These are phyloP conservation scores for Waltiozyma sp. DNA, from an alignment of 1,139 yeast species.

Conservation along the genomic window DNA sequence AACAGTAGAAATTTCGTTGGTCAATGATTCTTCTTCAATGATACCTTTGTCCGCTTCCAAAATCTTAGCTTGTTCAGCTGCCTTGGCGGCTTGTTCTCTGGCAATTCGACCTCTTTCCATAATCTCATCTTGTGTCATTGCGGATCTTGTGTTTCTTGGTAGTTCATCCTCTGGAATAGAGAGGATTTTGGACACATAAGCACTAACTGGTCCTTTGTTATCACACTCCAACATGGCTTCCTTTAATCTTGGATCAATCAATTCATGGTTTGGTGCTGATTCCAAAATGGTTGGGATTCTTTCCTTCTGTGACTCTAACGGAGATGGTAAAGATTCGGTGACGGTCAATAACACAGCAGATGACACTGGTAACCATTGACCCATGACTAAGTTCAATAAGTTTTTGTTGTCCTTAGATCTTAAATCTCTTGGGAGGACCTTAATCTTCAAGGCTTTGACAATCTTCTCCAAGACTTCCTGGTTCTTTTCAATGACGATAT, in stretches of 20 bases:
- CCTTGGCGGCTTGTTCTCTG: conserved; percentile 56
- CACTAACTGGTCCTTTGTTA: conserved; percentile 50
- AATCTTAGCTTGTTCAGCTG: conserved; percentile 50
- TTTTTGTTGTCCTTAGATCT: conserved; percentile 66
- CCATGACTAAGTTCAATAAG: conserved; percentile 58
- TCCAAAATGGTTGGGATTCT: conserved; percentile 62
- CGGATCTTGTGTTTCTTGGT: conserved; percentile 42
- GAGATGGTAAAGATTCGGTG: conserved; percentile 79
- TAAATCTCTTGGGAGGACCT: conserved; percentile 64
- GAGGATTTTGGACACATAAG: conserved; percentile 82
- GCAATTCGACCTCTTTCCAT: conserved; percentile 59
- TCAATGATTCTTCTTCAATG: conserved; percentile 6
- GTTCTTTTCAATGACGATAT: conserved; percentile 54
- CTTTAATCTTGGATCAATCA: conserved; percentile 39
- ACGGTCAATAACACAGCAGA: conserved; percentile 78
- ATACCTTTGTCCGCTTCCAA: conserved; percentile 15
- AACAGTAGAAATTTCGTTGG: conserved; percentile 7
- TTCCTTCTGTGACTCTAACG: conserved; percentile 58
- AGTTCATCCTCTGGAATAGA: conserved; percentile 75
- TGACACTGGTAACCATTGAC: conserved; percentile 93
- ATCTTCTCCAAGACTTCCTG: conserved; percentile 67
- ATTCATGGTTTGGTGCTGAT: conserved; percentile 38
- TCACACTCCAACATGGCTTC: conserved; percentile 59
- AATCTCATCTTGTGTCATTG: conserved; percentile 44
- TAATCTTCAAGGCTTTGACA: conserved; percentile 56